Conservation (phyloP, 176 grass and related monocot species). For the Raddia guianensis region DNA sequence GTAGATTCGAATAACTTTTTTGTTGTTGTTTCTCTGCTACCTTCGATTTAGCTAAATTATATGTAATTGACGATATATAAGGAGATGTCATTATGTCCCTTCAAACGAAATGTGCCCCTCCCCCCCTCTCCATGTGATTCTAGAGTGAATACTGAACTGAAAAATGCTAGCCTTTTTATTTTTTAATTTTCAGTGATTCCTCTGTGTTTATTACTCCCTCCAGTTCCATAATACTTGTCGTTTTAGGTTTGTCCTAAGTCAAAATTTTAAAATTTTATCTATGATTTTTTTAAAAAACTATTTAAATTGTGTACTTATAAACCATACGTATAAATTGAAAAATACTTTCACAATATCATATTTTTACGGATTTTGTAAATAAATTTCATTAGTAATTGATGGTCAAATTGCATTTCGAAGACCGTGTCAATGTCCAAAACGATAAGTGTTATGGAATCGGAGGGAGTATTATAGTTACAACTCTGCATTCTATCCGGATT, state of each 20-base stretch:
- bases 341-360: too few relatives aligned
- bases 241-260: too few relatives aligned
- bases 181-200: not conserved
- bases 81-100: not conserved
- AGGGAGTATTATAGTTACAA: not conserved
- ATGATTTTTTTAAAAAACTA: too few relatives aligned
- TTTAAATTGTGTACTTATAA: too few relatives aligned
- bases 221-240: too few relatives aligned
- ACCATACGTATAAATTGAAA: too few relatives aligned
- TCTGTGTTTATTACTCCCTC: not conserved
- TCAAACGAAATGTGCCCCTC: constrained; percentile 8
- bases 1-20: not conserved
- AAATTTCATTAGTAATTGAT: too few relatives aligned
- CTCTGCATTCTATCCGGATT: not conserved
- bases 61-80: not conserved
- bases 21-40: not conserved
- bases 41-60: constrained; percentile 7
- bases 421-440: too few relatives aligned
- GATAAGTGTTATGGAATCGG: too few relatives aligned
- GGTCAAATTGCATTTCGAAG: too few relatives aligned
- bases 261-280: too few relatives aligned
- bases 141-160: not conserved
- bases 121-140: not conserved
- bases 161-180: not conserved
- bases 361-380: too few relatives aligned